A percentile compares a stretch with the other conserved stretches of the same genome.
Evolutionary conservation across 2,329 filamentous ascomycete genomes (phyloP).

Genomic region (Colletotrichum sp.): DNA sequence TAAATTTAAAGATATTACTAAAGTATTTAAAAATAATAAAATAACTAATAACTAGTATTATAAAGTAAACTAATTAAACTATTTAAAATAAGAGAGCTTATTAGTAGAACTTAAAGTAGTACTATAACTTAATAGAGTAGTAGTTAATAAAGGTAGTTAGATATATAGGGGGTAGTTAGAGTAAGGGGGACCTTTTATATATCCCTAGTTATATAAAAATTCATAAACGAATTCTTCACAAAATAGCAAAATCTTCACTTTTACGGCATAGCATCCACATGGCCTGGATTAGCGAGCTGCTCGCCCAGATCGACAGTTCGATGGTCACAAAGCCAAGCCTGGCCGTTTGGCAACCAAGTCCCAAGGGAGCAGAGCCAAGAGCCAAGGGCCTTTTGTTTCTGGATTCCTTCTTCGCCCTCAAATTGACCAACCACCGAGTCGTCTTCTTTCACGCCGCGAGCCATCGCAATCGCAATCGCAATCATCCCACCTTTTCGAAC

Average conservation of each 20-base stretch:
- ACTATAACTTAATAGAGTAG: too few relatives aligned
- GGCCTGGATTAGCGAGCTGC: neutral
- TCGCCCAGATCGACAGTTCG: neutral
- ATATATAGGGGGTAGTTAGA: too few relatives aligned
- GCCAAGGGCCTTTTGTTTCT: slow-evolving; percentile 11
- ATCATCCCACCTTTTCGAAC: neutral
- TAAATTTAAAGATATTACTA: too few relatives aligned
- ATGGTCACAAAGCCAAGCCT: neutral
- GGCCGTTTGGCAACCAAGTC: neutral
- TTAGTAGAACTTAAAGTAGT: too few relatives aligned
- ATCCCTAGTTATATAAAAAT: too few relatives aligned
- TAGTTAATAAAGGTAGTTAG: too few relatives aligned
- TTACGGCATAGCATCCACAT: neutral
- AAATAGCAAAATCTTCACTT: neutral
- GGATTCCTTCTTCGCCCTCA: neutral
- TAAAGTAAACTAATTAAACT: too few relatives aligned
- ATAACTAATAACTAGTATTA: too few relatives aligned
- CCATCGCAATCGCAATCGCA: neutral
- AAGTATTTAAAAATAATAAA: too few relatives aligned
- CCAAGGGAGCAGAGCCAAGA: neutral
- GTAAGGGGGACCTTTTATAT: too few relatives aligned
- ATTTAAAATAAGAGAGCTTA: too few relatives aligned
- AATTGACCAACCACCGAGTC: neutral
- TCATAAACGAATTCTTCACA: too few relatives aligned
- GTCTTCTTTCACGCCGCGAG: neutral